Percentiles rank a stretch among this genome's conserved stretches.
Conservation (phyloP, 257 asterid species). For the Nicotiana tomentosiformis region DNA sequence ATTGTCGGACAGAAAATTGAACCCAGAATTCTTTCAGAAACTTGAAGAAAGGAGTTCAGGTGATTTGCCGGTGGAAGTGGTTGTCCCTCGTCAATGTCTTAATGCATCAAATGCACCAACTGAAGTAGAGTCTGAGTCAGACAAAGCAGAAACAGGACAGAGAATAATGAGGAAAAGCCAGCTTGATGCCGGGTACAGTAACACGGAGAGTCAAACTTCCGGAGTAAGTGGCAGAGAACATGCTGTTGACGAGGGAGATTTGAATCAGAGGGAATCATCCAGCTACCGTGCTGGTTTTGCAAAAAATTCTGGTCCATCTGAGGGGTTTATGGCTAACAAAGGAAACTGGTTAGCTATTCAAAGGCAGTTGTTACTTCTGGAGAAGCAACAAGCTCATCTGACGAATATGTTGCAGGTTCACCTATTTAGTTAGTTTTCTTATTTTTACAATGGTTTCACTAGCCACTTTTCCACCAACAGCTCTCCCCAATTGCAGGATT, state of each 20-base stretch:
- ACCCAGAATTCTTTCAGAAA: constrained; percentile 93
- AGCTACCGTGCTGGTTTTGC: constrained; percentile 38
- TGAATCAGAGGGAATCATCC: constrained; percentile 54
- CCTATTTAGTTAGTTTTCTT: constrained; percentile 8
- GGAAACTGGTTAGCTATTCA: constrained; percentile 91
- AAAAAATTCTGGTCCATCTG: constrained; percentile 55
- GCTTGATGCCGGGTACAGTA: constrained; percentile 33
- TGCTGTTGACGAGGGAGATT: constrained; percentile 37
- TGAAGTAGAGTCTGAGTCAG: constrained; percentile 53
- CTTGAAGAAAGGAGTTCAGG: constrained; percentile 77
- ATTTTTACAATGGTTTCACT: constrained; percentile 6
- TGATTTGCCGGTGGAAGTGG: constrained; percentile 94
- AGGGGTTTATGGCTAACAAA: constrained; percentile 57
- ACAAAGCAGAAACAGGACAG: constrained; percentile 35
- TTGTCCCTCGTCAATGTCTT: constrained; percentile 73
- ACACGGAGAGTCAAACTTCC: constrained; percentile 38
- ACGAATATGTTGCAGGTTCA: constrained; percentile 92
- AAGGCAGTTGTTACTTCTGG: constrained; percentile 77
- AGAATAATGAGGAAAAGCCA: constrained; percentile 36
- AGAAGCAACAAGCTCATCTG: constrained; percentile 89
- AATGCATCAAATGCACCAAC: constrained; percentile 49
- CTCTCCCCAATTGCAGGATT: constrained; percentile 50
- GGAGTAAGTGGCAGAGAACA: constrained; percentile 26
- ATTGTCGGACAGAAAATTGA: constrained; percentile 78
- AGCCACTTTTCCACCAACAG: constrained; percentile 15